Base-by-base conservation (phyloP, 768 basidiomycete species). In the Naganishia randhawae region DNA sequence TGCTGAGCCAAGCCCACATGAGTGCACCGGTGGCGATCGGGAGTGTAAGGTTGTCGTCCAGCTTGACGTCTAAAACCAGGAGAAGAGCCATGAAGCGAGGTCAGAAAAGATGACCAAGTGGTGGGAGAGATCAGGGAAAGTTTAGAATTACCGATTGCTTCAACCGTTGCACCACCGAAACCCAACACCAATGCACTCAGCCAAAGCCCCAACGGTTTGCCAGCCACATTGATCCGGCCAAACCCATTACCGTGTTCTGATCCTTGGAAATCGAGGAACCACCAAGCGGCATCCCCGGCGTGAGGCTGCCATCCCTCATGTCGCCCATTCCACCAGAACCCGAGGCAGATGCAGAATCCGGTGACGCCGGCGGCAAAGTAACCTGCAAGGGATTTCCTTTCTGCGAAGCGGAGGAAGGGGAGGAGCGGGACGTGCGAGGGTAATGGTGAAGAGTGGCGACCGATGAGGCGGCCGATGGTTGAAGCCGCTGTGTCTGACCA, bases 401-500 rank as follows among this genome's bases (percentile, higher is more conserved):
- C 86, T 0, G 91, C 90, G 57, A 94, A 84, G 0, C 87, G 89
- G 48, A 92, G 77, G 25, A 68, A 55, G 67, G 79, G 80, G 69
- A 84, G 67, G 80, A 76, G 81, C 27, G 78, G 76, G 65, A 78
- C 55, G 52, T 81, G 77, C 3, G 77, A 52, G 1, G 88, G 88
- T 4, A 89, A 84, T 5, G 81, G 84, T 0, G 86, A 85, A 0
- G 91, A 91, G 52, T 81, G 80, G n/a, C 82, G 81, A 45, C 91
- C 91, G 77, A 85, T 91, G 37, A 91, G 82, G n/a, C 93, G 86
- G 50, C 93, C 93, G 71, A 95, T 82, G 14, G 91, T 94, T 11
- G 93, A 95, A 6, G 93, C 93, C 19, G 92, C 87, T 1, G 93
- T 95, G 79, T 96, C 93, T 0, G 91, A 92, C 93, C 93, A 96